These are phyloP conservation scores for Cymbopogon flexuosus DNA, from an alignment of 202 grass and related monocot species.

Conservation along the genomic window DNA sequence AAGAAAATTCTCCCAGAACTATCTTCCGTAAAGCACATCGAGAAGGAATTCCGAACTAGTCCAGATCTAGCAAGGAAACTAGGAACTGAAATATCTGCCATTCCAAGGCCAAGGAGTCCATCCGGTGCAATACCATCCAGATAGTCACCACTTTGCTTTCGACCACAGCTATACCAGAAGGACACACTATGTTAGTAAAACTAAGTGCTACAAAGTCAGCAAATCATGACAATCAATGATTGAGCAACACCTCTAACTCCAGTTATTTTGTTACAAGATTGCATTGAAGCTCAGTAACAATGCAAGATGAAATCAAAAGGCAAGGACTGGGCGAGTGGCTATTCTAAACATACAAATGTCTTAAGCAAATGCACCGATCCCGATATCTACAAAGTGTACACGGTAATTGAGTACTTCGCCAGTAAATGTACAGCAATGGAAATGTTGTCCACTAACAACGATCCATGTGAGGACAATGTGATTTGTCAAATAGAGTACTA, in stretches of 20 bases:
- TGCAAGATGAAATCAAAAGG: background rate
- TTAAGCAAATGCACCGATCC: background rate
- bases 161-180: constrained; percentile 68
- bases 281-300: background rate
- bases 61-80: constrained; percentile 89
- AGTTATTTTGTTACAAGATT: background rate
- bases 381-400: background rate
- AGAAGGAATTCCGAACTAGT: constrained; percentile 80
- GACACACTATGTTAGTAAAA: constrained; percentile 13
- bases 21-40: constrained; percentile 85
- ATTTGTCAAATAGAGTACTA: background rate
- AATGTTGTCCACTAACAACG: background rate
- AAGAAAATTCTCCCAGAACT: constrained; percentile 89
- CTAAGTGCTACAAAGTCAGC: constrained; percentile 5
- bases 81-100: constrained; percentile 86
- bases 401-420: background rate
- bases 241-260: background rate
- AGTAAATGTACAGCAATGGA: background rate
- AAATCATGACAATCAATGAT: background rate
- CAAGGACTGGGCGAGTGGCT: background rate
- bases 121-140: constrained; percentile 95
- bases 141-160: constrained; percentile 84
- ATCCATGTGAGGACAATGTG: background rate
- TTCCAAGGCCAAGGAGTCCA: constrained; percentile 91
- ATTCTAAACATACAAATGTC: background rate